Evolutionary conservation across 768 basidiomycete genomes (phyloP), one percentile per base, ranked within the genome.

Genomic region (Boletus coccyginus): DNA sequence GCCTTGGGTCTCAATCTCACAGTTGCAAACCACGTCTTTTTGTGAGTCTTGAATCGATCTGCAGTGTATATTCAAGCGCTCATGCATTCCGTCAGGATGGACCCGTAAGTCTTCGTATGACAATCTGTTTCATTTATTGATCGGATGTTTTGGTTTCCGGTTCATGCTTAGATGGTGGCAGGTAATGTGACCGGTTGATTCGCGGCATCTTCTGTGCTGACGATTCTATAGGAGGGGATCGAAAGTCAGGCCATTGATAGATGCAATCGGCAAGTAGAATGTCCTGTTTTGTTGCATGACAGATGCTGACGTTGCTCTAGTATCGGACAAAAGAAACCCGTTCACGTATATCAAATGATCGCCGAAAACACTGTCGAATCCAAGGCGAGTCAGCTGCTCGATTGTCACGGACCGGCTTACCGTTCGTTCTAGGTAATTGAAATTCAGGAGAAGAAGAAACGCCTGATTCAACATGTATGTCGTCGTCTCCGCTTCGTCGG

Each of bases 281-380:
- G 21, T n/a, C 35, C 41, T 46, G 44, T 52, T 21, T 55, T 11
- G 13, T 43, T 45, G 16, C 29, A 11, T 57, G 33, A 44, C 52
- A 46, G 19, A 42, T 32, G 27, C 50, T 54, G 36, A 65, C 19
- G 39, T 53, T 24, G 40, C 38, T 39, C 6, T 55, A 78, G 81
- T 49, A 92, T 93, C 58, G 93, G 93, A 14, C 93, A 95, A 69
- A 89, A 72, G 59, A 92, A 87, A 67, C 75, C 81, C 1, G 92
- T 95, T 33, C 86, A 88, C 60, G 92, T 94, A 19, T 94, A 93
- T 66, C 93, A 94, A 63, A 74, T 95, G 46, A 92, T 95, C 52
- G 91, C 93, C 0, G 92, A 94, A 62, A 80, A 93, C 62, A 95
- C 93, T 0, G 86, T 94, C 1, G 93, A 95, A 70, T 81, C 89